A percentile compares a stretch with the other conserved stretches of the same genome.
phyloP scores from a whole-genome alignment of 768 basidiomycete species.

The Phlebiopsis gigantea region DNA sequence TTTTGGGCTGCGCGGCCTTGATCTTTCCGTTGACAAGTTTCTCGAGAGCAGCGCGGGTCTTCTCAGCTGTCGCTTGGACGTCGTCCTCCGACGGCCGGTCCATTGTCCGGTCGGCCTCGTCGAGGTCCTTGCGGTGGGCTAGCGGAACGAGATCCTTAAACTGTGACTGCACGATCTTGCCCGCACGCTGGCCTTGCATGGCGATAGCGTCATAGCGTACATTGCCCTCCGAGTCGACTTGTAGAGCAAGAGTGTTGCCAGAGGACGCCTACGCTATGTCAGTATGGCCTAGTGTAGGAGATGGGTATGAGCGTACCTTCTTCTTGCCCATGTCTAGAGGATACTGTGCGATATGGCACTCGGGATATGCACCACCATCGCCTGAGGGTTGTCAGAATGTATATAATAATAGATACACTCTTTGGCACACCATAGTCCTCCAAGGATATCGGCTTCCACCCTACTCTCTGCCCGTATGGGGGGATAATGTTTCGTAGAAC shows the following conservation, averaged over 20 bases:
- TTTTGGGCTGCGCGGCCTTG: slow-evolving; percentile 97
- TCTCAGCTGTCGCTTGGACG: slow-evolving; percentile 85
- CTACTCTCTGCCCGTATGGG: slow-evolving; percentile 77
- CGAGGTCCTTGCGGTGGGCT: slow-evolving; percentile 80
- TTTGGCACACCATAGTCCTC: slow-evolving; percentile 74
- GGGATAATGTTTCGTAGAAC: slow-evolving; percentile 57
- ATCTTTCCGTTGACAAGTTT: slow-evolving; percentile 94
- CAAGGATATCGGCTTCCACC: slow-evolving; percentile 80
- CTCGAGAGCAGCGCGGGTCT: slow-evolving; percentile 87
- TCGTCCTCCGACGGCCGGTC: slow-evolving; percentile 94
- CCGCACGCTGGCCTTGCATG: slow-evolving; percentile 85
- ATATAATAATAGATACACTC: slow-evolving; percentile 9
- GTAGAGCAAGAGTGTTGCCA: slow-evolving; percentile 92
- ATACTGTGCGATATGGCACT: slow-evolving; percentile 97
- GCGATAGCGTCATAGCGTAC: slow-evolving; percentile 98
- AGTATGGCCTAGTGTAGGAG: background rate
- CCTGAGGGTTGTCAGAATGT: slow-evolving; percentile 33
- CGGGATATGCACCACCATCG: slow-evolving; percentile 85
- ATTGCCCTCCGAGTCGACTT: slow-evolving; percentile 95
- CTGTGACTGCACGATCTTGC: slow-evolving; percentile 86
- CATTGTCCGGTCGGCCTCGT: slow-evolving; percentile 68
- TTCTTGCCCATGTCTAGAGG: slow-evolving; percentile 93
- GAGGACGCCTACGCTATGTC: slow-evolving; percentile 61
- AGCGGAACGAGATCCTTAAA: slow-evolving; percentile 98
- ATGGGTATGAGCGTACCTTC: slow-evolving; percentile 53